Conservation (phyloP, 2,329 filamentous ascomycete species). For the Emergomyces pasteurianus region DNA sequence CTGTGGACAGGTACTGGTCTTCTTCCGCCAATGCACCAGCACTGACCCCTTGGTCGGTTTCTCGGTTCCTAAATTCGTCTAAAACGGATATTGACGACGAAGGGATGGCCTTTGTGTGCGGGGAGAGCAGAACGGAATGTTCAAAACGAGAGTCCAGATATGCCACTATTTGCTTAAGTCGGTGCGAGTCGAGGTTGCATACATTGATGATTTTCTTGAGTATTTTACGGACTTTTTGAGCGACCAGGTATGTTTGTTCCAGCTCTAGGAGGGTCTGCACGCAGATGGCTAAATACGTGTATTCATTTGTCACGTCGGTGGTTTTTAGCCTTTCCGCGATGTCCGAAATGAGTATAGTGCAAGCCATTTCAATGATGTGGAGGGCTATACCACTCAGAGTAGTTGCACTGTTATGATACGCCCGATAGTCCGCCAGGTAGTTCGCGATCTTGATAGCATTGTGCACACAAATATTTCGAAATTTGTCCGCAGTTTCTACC, state of each 20-base stretch:
- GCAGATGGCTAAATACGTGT: slow-evolving; percentile 9
- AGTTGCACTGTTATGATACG: slow-evolving; percentile 6
- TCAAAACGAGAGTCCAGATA: not conserved
- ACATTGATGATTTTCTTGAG: slow-evolving; percentile 2
- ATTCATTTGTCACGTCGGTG: slow-evolving; percentile 4
- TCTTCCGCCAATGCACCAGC: not conserved
- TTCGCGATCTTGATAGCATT: slow-evolving; percentile 7
- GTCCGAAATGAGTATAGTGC: slow-evolving; percentile 9
- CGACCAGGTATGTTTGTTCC: slow-evolving; percentile 11
- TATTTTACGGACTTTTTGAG: slow-evolving; percentile 6
- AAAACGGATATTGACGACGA: not conserved
- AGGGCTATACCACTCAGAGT: slow-evolving; percentile 8
- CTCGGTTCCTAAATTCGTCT: not conserved
- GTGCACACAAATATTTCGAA: slow-evolving; percentile 7
- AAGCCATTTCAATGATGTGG: slow-evolving; percentile 9
- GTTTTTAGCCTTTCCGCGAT: slow-evolving; percentile 7
- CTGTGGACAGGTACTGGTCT: not conserved
- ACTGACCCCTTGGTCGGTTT: not conserved
- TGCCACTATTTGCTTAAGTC: not conserved
- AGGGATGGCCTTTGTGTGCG: not conserved
- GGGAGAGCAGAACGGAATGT: not conserved
- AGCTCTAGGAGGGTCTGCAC: slow-evolving; percentile 10
- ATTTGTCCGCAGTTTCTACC: not conserved
- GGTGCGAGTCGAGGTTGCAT: slow-evolving; percentile 3
- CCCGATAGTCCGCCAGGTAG: slow-evolving; percentile 8